Conservation (phyloP, 495 filamentous ascomycete species). For the Cairneyella variabilis region DNA sequence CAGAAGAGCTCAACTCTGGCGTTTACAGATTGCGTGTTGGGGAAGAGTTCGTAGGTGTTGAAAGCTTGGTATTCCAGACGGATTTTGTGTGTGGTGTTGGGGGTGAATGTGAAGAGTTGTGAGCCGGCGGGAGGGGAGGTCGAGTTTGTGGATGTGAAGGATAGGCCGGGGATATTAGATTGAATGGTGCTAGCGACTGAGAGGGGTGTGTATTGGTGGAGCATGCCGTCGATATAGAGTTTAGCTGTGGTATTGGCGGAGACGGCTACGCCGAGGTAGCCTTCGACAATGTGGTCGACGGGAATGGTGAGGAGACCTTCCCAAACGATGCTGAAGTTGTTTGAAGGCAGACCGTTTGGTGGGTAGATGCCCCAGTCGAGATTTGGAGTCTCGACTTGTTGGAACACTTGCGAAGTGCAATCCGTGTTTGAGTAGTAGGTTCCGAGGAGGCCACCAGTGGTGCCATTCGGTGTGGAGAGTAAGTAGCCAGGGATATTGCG, state of each 20-base stretch:
- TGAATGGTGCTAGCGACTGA: not conserved
- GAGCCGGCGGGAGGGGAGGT: constrained; percentile 34
- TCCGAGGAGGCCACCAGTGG: not conserved
- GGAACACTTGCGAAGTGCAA: not conserved
- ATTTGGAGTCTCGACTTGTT: constrained; percentile 1
- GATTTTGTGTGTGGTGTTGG: constrained; percentile 31
- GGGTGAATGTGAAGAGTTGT: constrained; percentile 33
- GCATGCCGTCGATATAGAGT: constrained; percentile 1
- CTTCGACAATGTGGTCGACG: constrained; percentile 4
- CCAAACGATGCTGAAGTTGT: constrained; percentile 12
- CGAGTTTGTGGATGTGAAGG: constrained; percentile 4
- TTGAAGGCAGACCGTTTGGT: constrained; percentile 7
- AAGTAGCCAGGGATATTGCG: constrained; percentile 6
- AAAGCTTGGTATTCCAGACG: constrained; percentile 43
- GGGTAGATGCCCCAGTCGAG: constrained; percentile 5
- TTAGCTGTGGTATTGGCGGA: constrained; percentile 5
- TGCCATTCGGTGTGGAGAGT: constrained; percentile 3
- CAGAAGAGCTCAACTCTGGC: constrained; percentile 41
- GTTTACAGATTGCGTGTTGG: constrained; percentile 39
- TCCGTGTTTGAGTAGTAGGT: constrained; percentile 4
- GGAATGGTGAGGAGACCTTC: constrained; percentile 1
- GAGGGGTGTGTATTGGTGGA: not conserved
- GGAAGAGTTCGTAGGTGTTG: constrained; percentile 37
- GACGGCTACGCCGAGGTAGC: constrained; percentile 5
- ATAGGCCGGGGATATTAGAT: constrained; percentile 4